A percentile compares a stretch with the other conserved stretches of the same genome.
Conservation (phyloP, 352 stramenopile species). For the Pythium rhizo-oryzae region DNA sequence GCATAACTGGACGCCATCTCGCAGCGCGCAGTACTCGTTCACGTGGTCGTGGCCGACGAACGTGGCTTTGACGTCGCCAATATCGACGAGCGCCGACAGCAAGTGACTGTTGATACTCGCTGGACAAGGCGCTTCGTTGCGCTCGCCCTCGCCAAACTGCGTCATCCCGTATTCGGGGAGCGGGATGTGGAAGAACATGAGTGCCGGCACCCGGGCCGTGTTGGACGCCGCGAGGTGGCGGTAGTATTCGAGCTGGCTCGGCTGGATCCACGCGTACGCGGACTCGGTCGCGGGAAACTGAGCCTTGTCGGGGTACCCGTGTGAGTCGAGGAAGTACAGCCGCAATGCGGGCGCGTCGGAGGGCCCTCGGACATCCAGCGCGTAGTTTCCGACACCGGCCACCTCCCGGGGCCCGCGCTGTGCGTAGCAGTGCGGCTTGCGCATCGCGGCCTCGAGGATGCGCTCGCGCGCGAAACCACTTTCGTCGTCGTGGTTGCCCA, state of each 20-base stretch:
- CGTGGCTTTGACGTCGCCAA: slow-evolving; percentile 35
- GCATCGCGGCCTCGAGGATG: slow-evolving; percentile 38
- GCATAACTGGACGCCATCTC: slow-evolving; percentile 21
- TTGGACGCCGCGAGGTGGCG: slow-evolving; percentile 10
- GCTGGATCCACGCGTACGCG: slow-evolving; percentile 28
- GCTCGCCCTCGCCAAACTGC: not conserved
- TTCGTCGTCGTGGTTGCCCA: slow-evolving; percentile 70
- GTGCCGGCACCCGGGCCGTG: slow-evolving; percentile 16
- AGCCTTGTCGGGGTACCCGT: slow-evolving; percentile 34
- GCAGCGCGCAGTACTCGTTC: slow-evolving; percentile 35
- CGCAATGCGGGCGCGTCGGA: slow-evolving; percentile 45
- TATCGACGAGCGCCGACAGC: slow-evolving; percentile 26
- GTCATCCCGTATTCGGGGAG: slow-evolving; percentile 16
- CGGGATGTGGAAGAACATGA: too few species aligned
- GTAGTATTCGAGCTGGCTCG: slow-evolving; percentile 29
- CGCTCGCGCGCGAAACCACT: slow-evolving; percentile 43
- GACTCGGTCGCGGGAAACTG: slow-evolving; percentile 1
- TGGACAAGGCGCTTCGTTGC: not conserved
- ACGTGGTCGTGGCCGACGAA: too few species aligned
- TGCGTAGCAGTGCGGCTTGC: slow-evolving; percentile 48
- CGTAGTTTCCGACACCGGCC: slow-evolving; percentile 68
- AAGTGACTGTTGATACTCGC: slow-evolving; percentile 17
- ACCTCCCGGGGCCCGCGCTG: slow-evolving; percentile 49
- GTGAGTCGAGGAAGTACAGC: slow-evolving; percentile 78
- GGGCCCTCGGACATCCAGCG: slow-evolving; percentile 51